phyloP scores from a whole-genome alignment of 2,329 filamentous ascomycete genomes.

The Myrmaecium sp. region DNA sequence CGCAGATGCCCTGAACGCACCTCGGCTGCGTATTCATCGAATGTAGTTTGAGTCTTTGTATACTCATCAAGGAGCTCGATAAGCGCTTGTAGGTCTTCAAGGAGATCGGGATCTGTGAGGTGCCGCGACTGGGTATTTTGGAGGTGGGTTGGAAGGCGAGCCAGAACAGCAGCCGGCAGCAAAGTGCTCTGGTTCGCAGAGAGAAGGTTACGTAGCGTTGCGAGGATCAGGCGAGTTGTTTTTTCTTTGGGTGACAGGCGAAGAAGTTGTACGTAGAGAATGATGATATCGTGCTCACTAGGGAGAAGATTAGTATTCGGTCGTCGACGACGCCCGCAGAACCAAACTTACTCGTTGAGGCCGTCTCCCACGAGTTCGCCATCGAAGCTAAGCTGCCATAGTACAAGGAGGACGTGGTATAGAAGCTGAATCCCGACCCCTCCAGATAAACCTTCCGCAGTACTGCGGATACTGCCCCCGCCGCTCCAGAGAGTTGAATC shows the following conservation, averaged over 20 bases:
- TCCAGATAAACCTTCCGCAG: slow-evolving; percentile 49
- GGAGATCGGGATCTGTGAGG: slow-evolving; percentile 33
- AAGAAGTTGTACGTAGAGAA: slow-evolving; percentile 82
- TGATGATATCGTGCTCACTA: slow-evolving; percentile 83
- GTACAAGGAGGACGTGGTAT: slow-evolving; percentile 80
- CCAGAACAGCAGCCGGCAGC: slow-evolving; percentile 73
- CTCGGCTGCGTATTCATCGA: slow-evolving; percentile 60
- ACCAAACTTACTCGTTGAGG: slow-evolving; percentile 55
- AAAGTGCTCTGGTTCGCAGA: slow-evolving; percentile 49
- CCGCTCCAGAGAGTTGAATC: slow-evolving; percentile 42
- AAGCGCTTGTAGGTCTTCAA: slow-evolving; percentile 31
- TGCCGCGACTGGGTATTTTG: slow-evolving; percentile 37
- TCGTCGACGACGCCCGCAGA: slow-evolving; percentile 5
- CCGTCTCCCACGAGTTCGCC: slow-evolving; percentile 53
- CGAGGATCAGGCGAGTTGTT: slow-evolving; percentile 79
- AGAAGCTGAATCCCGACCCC: slow-evolving; percentile 83
- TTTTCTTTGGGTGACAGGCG: slow-evolving; percentile 94
- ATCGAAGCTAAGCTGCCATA: slow-evolving; percentile 97
- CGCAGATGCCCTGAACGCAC: slow-evolving; percentile 72
- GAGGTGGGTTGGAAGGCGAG: slow-evolving; percentile 53
- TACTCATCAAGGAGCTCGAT: slow-evolving; percentile 67
- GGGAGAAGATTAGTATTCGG: slow-evolving; percentile 7
- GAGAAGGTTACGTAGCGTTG: slow-evolving; percentile 78
- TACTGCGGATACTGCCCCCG: slow-evolving; percentile 39
- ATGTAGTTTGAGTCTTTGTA: slow-evolving; percentile 49